phyloP scores from a whole-genome alignment of 78 protist species.

The Anaeramoeba flamelloides region DNA sequence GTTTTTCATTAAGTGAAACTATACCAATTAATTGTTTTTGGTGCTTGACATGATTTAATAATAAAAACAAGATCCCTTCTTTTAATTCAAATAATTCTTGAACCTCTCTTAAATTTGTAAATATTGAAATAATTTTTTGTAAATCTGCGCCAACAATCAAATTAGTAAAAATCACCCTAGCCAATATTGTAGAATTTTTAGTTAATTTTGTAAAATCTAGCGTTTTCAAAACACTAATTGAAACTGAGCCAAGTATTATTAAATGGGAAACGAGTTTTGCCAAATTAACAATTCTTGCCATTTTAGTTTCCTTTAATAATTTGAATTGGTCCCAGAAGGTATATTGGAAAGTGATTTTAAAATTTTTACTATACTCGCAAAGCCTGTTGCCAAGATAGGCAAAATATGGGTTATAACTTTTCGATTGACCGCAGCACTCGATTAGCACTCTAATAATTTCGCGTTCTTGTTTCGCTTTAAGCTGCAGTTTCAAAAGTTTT shows the following conservation, averaged over 20 bases:
- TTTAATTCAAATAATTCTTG: neutral
- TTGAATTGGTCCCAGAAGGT: neutral
- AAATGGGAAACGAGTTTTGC: neutral
- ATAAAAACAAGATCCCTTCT: neutral
- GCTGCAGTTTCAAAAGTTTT: neutral
- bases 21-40: neutral
- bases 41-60: neutral
- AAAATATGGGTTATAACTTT: neutral
- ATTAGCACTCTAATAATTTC: neutral
- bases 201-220: neutral
- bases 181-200: neutral
- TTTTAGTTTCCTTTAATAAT: neutral
- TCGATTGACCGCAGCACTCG: neutral
- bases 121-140: neutral
- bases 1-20: neutral
- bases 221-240: neutral
- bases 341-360: neutral
- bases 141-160: neutral
- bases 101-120: neutral
- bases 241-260: neutral
- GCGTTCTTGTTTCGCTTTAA: neutral
- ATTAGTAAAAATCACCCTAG: neutral
- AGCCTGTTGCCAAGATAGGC: neutral
- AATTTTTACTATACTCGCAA: neutral
- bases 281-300: neutral